phyloP scores from a whole-genome alignment of 106 monocot species.

The Ottelia alismoides region DNA sequence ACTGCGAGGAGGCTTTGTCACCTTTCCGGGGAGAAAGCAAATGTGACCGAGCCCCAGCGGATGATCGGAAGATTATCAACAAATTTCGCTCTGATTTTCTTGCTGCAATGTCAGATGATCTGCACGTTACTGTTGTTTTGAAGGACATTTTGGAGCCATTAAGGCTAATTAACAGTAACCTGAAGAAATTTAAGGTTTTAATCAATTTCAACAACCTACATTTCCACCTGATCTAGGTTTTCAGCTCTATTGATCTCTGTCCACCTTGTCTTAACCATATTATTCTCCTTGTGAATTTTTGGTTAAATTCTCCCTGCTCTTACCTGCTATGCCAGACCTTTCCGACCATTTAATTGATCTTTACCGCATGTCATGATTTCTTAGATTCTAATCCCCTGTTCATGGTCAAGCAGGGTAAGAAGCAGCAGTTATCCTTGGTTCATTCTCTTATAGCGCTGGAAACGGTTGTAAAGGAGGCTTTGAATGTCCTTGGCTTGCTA shows the following conservation, averaged over 20 bases:
- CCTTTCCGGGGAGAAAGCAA: conserved; percentile 35
- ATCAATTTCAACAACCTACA: too few relatives aligned
- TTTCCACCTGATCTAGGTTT: too few relatives aligned
- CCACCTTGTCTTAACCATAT: too few relatives aligned
- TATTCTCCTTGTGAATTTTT: too few relatives aligned
- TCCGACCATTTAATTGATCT: too few relatives aligned
- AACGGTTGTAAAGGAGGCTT: conserved; percentile 51
- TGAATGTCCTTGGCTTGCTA: conserved; percentile 48
- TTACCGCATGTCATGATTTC: too few relatives aligned
- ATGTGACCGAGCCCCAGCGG: conserved; percentile 27
- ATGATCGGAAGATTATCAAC: conserved; percentile 35
- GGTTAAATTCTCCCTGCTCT: too few relatives aligned
- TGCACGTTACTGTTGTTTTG: conserved; percentile 63
- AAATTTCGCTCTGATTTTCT: conserved; percentile 47
- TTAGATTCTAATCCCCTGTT: too few relatives aligned
- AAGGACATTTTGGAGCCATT: conserved; percentile 62
- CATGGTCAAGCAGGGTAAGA: conserved; percentile 67
- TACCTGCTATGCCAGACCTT: too few relatives aligned
- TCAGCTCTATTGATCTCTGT: too few relatives aligned
- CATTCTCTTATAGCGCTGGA: conserved; percentile 50
- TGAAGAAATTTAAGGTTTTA: conserved; percentile 86
- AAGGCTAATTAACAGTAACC: conserved; percentile 56
- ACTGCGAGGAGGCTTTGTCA: conserved; percentile 59
- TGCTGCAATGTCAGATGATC: conserved; percentile 79
- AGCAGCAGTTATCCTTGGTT: conserved; percentile 44